Evolutionary conservation across 2,329 filamentous ascomycete species (phyloP).

Genomic region (Ophiobolus disseminans): DNA sequence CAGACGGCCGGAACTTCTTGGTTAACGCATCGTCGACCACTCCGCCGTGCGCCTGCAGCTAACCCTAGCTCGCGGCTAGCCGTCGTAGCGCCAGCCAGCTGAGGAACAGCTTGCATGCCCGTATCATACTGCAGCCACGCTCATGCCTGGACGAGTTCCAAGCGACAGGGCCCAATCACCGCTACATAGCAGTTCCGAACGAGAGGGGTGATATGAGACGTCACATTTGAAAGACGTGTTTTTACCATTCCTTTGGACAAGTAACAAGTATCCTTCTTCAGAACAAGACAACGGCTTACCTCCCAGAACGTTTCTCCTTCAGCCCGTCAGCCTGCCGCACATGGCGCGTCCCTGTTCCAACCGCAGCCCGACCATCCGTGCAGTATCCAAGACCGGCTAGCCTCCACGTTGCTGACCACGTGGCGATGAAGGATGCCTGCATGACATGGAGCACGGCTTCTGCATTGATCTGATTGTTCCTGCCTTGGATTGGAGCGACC

Average conservation of each 20-base stretch:
- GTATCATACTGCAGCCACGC: background rate
- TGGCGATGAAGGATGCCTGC: slow-evolving; percentile 16
- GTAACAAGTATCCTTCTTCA: no score
- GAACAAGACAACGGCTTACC: no score
- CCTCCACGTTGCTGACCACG: slow-evolving; percentile 23
- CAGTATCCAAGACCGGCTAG: slow-evolving; percentile 5
- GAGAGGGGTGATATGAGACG: background rate
- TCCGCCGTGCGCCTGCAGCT: slow-evolving; percentile 24
- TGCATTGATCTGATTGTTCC: background rate
- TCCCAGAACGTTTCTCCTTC: no score
- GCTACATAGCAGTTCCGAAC: background rate
- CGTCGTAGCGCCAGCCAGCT: background rate
- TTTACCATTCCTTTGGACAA: no score
- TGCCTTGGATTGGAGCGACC: background rate
- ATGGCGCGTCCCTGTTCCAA: slow-evolving; percentile 1
- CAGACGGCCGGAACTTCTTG: background rate
- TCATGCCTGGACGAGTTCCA: background rate
- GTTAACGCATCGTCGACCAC: slow-evolving; percentile 21
- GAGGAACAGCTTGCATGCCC: background rate
- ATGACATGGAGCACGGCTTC: slow-evolving; percentile 7
- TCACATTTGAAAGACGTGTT: no score
- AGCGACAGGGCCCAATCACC: background rate
- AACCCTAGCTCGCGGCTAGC: slow-evolving; percentile 2
- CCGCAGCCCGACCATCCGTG: slow-evolving; percentile 8
- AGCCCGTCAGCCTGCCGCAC: background rate